Evolutionary conservation across 345 rosid genomes (phyloP), one percentile per base, ranked within the genome.

Genomic region (Eucalyptus globulus): DNA sequence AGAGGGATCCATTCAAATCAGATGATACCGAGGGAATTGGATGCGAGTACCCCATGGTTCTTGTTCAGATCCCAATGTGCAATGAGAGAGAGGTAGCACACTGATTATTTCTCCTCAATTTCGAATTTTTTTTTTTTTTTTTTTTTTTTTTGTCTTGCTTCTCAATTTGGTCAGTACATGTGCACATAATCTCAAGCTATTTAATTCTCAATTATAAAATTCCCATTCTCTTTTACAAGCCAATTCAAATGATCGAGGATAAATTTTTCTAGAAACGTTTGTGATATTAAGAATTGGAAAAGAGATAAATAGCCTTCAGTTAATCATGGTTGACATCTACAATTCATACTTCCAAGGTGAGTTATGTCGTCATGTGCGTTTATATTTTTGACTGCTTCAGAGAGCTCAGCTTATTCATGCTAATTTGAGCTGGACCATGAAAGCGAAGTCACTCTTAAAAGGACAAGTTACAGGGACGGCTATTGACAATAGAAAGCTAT

Each of bases 61-160:
- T 90, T 49, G 91, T 90, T 53, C 91, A 90, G 54, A 85, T 90
- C 80, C 91, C 89, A 58, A 90, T 90, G 91, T 90, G 89, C 89
- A 90, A 90, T 54, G 91, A 90, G 89, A 90, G 87, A 86, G 91
- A 90, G 91, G 91, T 90, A 51, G n/a, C 53, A n/a, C 67, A 27
- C 76, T 21, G 76, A 96, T 94, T 37, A 92, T 89, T 86, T 97
- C 94, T 93, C 95, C 14, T 50, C 43, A 11, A 14, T 31, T 86
- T 86, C 3, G 26, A 8, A 22, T 69, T 50, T 49, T 1, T 72
- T 21, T 5, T 19, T 65, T 21, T 40, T 69, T 50, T 49, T 1
- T 72, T 21, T 5, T 19, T 65, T 65, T 34, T 43, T 72, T 37
- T 3, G 13, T 72, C 45, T 72, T 31, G 53, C 88, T 49, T 49